A percentile compares a stretch with the other conserved stretches of the same genome.
phyloP scores from a whole-genome alignment of 163 green algal species.

The Trebouxiophyceae sp. region DNA sequence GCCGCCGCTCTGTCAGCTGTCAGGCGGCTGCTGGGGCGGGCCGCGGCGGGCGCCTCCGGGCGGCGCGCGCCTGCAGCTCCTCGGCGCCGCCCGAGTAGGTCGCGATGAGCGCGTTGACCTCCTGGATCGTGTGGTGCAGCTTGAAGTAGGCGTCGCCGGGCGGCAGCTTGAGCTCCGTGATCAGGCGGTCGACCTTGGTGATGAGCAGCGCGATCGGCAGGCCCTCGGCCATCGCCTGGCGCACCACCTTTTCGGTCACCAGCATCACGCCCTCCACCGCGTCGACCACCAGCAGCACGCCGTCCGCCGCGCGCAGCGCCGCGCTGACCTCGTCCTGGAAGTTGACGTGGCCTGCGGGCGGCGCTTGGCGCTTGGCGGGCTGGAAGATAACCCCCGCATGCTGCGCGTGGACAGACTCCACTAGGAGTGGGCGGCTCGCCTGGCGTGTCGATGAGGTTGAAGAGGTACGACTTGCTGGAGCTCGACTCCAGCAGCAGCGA shows the following conservation, averaged over 20 bases:
- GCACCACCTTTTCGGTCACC: conserved; percentile 76
- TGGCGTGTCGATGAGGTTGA: conserved; percentile 92
- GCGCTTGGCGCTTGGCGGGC: too few species aligned
- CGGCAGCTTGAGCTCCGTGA: conserved; percentile 97
- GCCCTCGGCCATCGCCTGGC: conserved; percentile 78
- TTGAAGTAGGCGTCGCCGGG: conserved; percentile 97
- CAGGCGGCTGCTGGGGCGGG: too few species aligned
- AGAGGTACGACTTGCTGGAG: conserved; percentile 79
- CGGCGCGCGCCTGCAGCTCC: conserved; percentile 8
- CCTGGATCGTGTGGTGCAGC: conserved; percentile 91
- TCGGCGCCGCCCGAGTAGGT: conserved; percentile 18
- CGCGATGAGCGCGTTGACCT: conserved; percentile 76
- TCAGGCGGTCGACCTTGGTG: conserved; percentile 96
- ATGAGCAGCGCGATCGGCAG: conserved; percentile 86
- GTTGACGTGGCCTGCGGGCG: conserved; percentile 83
- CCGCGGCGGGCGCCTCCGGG: too few species aligned
- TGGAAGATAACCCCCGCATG: too few species aligned
- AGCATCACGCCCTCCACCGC: conserved; percentile 88
- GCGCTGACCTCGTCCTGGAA: conserved; percentile 96
- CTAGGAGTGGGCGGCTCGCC: too few species aligned
- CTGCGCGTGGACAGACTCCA: too few species aligned
- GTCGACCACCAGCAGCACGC: conserved; percentile 90
- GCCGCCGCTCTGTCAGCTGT: too few species aligned
- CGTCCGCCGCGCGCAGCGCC: conserved; percentile 82
- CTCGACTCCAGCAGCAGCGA: conserved; percentile 76